Evolutionary conservation across 192 early-diverging fungal genomes (phyloP), one percentile per base, ranked within the genome.

Genomic region (Gigaspora rosea): DNA sequence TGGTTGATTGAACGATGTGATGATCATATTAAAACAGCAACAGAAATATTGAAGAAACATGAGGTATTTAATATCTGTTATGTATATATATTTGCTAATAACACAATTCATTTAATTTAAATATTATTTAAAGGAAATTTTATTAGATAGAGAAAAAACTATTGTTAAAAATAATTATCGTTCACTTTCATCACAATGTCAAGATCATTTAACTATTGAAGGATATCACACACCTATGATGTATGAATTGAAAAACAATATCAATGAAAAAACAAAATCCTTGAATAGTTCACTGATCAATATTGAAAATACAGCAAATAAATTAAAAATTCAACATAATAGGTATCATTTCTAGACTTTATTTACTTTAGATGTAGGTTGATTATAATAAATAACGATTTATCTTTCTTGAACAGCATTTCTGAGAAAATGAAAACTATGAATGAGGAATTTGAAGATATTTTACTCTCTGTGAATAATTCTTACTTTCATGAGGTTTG

Each of bases 401-500:
- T 50, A 4, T 68, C 9, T n/a, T 22, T 68, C 27, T 48, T 50
- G 33, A 32, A 61, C 48, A 73, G 72, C 41, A 35, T 73, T 47
- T 15, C 72, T 48, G 22, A 73, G 35, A 46, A 62, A 47, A 73
- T 73, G 72, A 18, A 61, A 52, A 35, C 2, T 15, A 72, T 27
- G 18, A 41, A 36, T 13, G 13, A 41, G 16, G 12, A 72, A 72
- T 57, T 72, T n/a, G 52, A 57, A 59, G 18, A 61, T 0, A 73
- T 73, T n/a, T 36, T 57, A 36, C 22, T 48, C 5, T 56, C 41
- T 12, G 57, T 61, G 8, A 73, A 73, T 48, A 73, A 73, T 41
- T 35, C 59, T 73, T 73, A 73, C 27, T 57, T 61, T 22, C 36
- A 73, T 27, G 72, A 73, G 10, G 72, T 73, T 46, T 27, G 57